phyloP scores from a whole-genome alignment of 805 yeast genomes.

The Hanseniaspora taiwanica region DNA sequence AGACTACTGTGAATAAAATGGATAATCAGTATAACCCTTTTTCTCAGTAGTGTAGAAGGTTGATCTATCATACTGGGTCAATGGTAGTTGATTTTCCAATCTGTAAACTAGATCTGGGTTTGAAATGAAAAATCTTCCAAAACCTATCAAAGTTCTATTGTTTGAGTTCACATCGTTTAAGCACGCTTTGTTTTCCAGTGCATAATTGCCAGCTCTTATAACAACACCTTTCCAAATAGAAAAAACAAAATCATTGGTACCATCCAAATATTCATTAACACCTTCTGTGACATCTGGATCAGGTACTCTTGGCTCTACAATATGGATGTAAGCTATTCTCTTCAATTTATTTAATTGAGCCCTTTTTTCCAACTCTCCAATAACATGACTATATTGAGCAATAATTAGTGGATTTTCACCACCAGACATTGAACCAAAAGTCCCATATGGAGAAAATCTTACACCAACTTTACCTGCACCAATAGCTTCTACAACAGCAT shows the following conservation, averaged over 20 bases:
- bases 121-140: slow-evolving; percentile 37
- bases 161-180: slow-evolving; percentile 22
- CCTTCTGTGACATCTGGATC: slow-evolving; percentile 14
- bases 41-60: slow-evolving; percentile 31
- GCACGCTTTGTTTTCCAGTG: slow-evolving; percentile 16
- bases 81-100: slow-evolving; percentile 27
- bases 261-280: slow-evolving; percentile 21
- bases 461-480: slow-evolving; percentile 39
- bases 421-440: slow-evolving; percentile 30
- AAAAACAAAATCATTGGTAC: slow-evolving; percentile 27
- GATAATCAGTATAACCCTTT: slow-evolving; percentile 33
- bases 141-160: slow-evolving; percentile 31
- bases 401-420: slow-evolving; percentile 24
- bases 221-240: slow-evolving; percentile 34
- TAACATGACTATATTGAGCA: slow-evolving; percentile 29
- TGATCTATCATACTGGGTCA: slow-evolving; percentile 33
- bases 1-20: slow-evolving; percentile 21
- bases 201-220: slow-evolving; percentile 29
- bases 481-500: slow-evolving; percentile 34
- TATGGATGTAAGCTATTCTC: slow-evolving; percentile 28
- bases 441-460: slow-evolving; percentile 35
- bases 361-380: slow-evolving; percentile 28
- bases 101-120: slow-evolving; percentile 43
- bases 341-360: slow-evolving; percentile 20
- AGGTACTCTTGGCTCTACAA: slow-evolving; percentile 32